Base-by-base conservation (phyloP, 495 filamentous ascomycete species). In the Podospora conica region DNA sequence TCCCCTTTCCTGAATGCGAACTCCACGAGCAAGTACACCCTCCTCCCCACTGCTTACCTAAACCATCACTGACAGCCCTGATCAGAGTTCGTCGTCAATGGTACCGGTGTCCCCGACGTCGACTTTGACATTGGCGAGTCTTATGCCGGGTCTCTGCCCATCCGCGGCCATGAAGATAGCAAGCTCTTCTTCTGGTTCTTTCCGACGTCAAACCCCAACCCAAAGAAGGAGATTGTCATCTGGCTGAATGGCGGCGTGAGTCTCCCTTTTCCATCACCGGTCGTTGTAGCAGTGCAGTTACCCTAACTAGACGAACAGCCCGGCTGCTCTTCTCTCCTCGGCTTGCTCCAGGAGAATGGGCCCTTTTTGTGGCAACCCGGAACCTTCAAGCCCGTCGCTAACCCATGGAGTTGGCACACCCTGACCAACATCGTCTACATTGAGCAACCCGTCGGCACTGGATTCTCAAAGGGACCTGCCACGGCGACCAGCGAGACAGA, bases 151-250 rank as follows among this genome's bases (percentile, higher is more conserved):
- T 81, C 88, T 9, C 69, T 93, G 31, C 82, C 90, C 22, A 90
- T 92, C 66, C 85, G 83, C 3, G 75, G 76, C 4, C 69, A 81
- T 25, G 82, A 85, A 68, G 78, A 78, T 1, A 81, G 82, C 57
- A 73, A 83, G 61, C 75, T 93, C n/a, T 92, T 84, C 69, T 93
- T 91, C 72, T 93, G 90, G 90, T 91, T 88, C 76, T 91, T 90
- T 67, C 88, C 87, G 0, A 84, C 87, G 0, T 74, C 75, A 4
- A 87, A 89, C 54, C 78, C 80, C 6, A 70, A 69, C 5, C 79
- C 83, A 8, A 77, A 82, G 3, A 86, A 91, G 58, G 89, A 92
- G 70, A 86, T 91, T 62, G 79, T 85, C n/a, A 88, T 92, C 69
- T 92, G 88, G 82, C 75, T 91, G 7, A 90, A 90, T 69, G 89